Base-by-base conservation (phyloP, 495 filamentous ascomycete species). In the Lophiotrema nucula region DNA sequence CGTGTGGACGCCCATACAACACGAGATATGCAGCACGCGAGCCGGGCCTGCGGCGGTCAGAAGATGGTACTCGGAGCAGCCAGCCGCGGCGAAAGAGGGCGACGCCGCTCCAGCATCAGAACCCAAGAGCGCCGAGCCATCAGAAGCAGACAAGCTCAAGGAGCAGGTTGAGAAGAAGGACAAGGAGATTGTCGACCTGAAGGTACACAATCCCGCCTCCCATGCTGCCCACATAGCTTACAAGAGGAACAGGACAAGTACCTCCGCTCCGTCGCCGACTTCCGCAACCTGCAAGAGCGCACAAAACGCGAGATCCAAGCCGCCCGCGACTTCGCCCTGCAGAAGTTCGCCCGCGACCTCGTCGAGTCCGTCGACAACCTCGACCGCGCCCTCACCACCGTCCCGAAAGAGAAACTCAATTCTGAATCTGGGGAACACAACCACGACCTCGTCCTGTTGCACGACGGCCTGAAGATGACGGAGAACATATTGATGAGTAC, bases 341-440 rank as follows among this genome's bases (percentile, higher is more conserved):
- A 96, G 71, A 82, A 84, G 50, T 98, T 98, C 75, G 90, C 92
- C 68, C 85, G 87, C 70, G 93, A 98, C 74, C 85, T 98, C 37
- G 81, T 98, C 49, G 93, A 97, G 65, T 85, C 80, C 67, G 84
- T 98, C 70, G 93, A 98, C 78, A 98, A 97, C 79, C 84, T 98
- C 47, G 93, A 98, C 73, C 89, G 90, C 58, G 93, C 93, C 44
- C 81, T 98, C 35, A 64, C 76, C 46, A 87, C 83, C 52, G 93
- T 97, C 49, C 85, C 90, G 38, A 67, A 80, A 39, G 86, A 88
- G 23, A 86, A 86, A 72, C 80, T 95, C 59, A 73, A 70, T 18
- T 66, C 79, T 57, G 33, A 62, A 10, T n/a, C n/a, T n/a, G n/a
- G n/a, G n/a, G 31, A 35, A 8, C 8, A 8, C 13, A 76, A 80